Conservation (phyloP, 2,329 filamentous ascomycete species). For the Colletotrichum sp. region DNA sequence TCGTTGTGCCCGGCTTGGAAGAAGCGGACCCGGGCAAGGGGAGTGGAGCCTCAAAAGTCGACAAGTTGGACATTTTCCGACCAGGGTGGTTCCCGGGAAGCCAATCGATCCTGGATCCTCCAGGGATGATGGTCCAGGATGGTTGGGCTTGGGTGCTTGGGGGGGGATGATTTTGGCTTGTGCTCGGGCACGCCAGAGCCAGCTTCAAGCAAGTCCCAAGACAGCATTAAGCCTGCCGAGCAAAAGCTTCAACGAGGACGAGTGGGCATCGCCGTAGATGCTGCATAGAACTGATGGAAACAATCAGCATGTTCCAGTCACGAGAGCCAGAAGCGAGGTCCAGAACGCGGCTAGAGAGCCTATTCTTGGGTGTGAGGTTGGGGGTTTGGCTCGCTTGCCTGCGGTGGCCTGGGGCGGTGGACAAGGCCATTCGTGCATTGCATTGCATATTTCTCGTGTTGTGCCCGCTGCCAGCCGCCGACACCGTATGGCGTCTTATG, state of each 20-base stretch:
- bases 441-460: slow-evolving; percentile 17
- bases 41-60: background rate
- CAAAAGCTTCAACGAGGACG: background rate
- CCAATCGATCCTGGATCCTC: slow-evolving; percentile 13
- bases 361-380: background rate
- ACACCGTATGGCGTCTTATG: background rate
- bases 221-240: background rate
- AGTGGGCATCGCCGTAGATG: background rate
- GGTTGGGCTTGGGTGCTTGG: background rate
- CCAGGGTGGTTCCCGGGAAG: slow-evolving; percentile 10
- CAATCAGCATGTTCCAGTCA: background rate
- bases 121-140: background rate
- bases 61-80: background rate
- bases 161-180: background rate
- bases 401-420: background rate
- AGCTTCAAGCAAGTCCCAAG: background rate
- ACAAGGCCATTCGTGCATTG: slow-evolving; percentile 6
- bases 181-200: background rate
- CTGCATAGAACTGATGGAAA: background rate
- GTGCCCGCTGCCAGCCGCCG: background rate
- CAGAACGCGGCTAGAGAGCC: background rate
- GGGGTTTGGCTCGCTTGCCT: background rate
- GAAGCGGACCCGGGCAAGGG: background rate
- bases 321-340: background rate
- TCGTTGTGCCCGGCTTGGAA: background rate